A percentile compares a stretch with the other conserved stretches of the same genome.
Conservation (phyloP, 139 green algal species). For the Micractinium sp. region DNA sequence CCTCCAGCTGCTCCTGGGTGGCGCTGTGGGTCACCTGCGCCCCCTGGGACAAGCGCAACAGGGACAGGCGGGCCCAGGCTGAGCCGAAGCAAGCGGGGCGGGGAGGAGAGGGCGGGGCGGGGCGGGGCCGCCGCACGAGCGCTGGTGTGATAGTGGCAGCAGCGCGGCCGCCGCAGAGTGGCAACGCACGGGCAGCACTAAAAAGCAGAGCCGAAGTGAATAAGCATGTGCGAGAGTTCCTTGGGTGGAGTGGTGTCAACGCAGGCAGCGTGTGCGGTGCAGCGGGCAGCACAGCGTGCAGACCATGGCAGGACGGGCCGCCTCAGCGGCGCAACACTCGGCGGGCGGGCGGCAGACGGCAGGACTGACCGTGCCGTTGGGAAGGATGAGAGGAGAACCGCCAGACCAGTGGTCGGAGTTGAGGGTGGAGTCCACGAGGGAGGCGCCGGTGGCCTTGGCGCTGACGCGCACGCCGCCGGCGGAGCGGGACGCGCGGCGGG, state of each 20-base stretch:
- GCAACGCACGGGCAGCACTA: too few relatives aligned
- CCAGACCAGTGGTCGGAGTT: constrained; percentile 18
- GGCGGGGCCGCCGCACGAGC: too few relatives aligned
- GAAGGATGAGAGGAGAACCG: constrained; percentile 21
- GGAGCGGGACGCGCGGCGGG: neutral
- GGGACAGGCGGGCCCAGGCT: neutral
- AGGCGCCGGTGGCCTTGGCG: neutral
- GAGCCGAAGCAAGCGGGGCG: neutral
- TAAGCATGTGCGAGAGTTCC: too few relatives aligned
- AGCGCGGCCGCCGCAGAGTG: too few relatives aligned
- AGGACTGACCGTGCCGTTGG: constrained; percentile 20
- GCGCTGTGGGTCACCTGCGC: constrained; percentile 42
- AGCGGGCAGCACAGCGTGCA: neutral
- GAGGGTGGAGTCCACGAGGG: neutral
- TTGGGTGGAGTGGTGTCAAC: too few relatives aligned
- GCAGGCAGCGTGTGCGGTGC: neutral
- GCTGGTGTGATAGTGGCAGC: too few relatives aligned
- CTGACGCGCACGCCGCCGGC: neutral
- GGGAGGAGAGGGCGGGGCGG: neutral
- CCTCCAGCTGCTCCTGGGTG: constrained; percentile 60
- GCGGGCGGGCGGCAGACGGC: neutral
- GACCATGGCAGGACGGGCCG: neutral
- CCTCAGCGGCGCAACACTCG: neutral
- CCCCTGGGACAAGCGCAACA: neutral
- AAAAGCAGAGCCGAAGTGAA: too few relatives aligned